phyloP scores from a whole-genome alignment of 2,329 filamentous ascomycete genomes.

The Ascochyta viciae-villosae region DNA sequence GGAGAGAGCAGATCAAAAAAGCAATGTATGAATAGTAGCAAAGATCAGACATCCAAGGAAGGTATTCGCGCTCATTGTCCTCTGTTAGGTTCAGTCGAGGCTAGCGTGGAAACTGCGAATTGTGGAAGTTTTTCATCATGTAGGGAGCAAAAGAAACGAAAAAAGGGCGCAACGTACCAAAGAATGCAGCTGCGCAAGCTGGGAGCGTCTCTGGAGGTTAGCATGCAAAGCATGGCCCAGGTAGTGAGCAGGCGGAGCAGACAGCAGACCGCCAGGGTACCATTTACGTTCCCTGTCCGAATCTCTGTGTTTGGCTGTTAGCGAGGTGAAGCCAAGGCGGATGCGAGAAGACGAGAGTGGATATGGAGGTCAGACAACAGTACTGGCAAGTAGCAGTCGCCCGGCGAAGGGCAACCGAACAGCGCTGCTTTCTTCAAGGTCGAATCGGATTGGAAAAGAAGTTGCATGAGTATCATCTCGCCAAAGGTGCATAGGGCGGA shows the following conservation, averaged over 20 bases:
- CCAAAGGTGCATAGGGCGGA: slow-evolving; percentile 39
- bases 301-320: slow-evolving; percentile 9
- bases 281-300: not conserved
- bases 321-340: not conserved
- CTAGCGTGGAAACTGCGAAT: slow-evolving; percentile 93
- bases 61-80: slow-evolving; percentile 70
- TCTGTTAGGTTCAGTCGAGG: slow-evolving; percentile 68
- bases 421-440: slow-evolving; percentile 80
- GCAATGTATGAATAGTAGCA: slow-evolving; percentile 1
- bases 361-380: slow-evolving; percentile 71
- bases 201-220: not conserved
- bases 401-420: slow-evolving; percentile 67
- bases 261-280: not conserved
- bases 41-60: slow-evolving; percentile 80
- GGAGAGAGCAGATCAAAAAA: slow-evolving; percentile 10
- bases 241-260: not conserved
- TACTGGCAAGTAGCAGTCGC: slow-evolving; percentile 92
- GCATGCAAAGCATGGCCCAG: not conserved
- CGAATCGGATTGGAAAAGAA: slow-evolving; percentile 92
- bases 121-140: slow-evolving; percentile 78
- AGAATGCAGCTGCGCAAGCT: not conserved
- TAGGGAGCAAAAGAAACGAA: slow-evolving; percentile 32
- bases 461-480: slow-evolving; percentile 79
- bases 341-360: not conserved
- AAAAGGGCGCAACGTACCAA: slow-evolving; percentile 17